Conservation (phyloP, 2,329 filamentous ascomycete species). For the Fusarium austroafricanum region DNA sequence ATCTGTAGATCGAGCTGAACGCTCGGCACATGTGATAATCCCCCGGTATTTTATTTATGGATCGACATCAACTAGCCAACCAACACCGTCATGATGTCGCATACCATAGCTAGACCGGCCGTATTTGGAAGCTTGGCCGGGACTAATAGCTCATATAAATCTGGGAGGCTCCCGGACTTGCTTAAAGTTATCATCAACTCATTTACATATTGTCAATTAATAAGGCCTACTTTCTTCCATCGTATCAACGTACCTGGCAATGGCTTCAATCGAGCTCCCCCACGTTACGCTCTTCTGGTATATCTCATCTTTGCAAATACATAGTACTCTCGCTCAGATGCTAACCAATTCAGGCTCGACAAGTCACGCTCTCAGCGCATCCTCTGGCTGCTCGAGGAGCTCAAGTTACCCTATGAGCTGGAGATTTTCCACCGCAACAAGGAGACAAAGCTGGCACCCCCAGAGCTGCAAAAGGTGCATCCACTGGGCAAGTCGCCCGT, state of each 20-base stretch:
- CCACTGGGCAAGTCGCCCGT: constrained; percentile 89
- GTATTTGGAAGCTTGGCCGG: constrained; percentile 24
- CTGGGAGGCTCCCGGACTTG: not conserved
- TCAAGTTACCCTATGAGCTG: constrained; percentile 81
- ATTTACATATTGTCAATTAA: not conserved
- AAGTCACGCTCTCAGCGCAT: constrained; percentile 85
- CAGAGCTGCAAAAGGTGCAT: constrained; percentile 81
- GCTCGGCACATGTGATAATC: constrained; percentile 34
- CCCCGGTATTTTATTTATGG: constrained; percentile 5
- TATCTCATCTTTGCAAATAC: constrained; percentile 13
- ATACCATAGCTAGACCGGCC: constrained; percentile 32
- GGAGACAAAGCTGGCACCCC: constrained; percentile 74
- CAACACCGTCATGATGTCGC: constrained; percentile 7
- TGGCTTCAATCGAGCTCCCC: constrained; percentile 52
- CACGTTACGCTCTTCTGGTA: constrained; percentile 76
- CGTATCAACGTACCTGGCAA: constrained; percentile 3
- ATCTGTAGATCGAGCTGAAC: constrained; percentile 6
- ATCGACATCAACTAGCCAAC: constrained; percentile 22
- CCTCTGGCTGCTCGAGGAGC: constrained; percentile 87
- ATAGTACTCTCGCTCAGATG: not conserved
- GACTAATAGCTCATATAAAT: constrained; percentile 20
- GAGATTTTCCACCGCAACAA: constrained; percentile 79
- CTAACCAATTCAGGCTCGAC: constrained; percentile 73
- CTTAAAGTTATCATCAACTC: not conserved
- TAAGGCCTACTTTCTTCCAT: not conserved